Evolutionary conservation across 257 asterid species (phyloP).

Genomic region (Solanum raphanifolium): DNA sequence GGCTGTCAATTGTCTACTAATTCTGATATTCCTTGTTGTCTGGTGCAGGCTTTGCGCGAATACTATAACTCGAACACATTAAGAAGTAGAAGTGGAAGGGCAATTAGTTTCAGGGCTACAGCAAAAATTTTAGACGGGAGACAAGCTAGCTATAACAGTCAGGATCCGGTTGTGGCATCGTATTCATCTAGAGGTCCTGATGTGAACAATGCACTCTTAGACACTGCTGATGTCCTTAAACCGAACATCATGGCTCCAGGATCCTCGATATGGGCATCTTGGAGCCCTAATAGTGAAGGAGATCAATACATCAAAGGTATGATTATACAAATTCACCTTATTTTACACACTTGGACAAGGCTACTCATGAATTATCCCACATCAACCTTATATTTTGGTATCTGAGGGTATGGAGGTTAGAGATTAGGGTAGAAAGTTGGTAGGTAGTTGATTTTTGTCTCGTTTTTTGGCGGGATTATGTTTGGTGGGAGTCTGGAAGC

Average conservation of each 20-base stretch:
- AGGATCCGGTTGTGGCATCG: conserved; percentile 50
- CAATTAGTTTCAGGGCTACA: conserved; percentile 34
- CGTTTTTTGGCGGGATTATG: neutral
- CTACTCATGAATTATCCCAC: neutral
- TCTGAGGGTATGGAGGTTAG: neutral
- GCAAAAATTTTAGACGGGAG: conserved; percentile 55
- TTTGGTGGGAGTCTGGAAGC: neutral
- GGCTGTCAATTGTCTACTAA: neutral
- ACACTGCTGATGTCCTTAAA: conserved; percentile 60
- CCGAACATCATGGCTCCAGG: conserved; percentile 78
- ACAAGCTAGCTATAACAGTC: conserved; percentile 30
- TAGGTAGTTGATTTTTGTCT: neutral
- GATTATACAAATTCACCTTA: neutral
- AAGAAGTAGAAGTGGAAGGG: conserved; percentile 43
- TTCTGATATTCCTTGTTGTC: neutral
- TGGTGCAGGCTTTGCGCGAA: conserved; percentile 40
- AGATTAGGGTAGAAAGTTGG: neutral
- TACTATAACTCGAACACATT: conserved; percentile 45
- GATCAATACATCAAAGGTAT: conserved; percentile 41
- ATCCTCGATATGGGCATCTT: conserved; percentile 69
- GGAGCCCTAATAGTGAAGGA: conserved; percentile 62
- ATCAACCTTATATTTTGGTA: neutral
- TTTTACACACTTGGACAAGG: neutral
- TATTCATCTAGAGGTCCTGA: conserved; percentile 73
- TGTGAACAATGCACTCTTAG: conserved; percentile 36